A percentile compares a stretch with the other conserved stretches of the same genome.
phyloP scores from a whole-genome alignment of 1,284 basidiomycete species.

The Cutaneotrichosporon sp. region DNA sequence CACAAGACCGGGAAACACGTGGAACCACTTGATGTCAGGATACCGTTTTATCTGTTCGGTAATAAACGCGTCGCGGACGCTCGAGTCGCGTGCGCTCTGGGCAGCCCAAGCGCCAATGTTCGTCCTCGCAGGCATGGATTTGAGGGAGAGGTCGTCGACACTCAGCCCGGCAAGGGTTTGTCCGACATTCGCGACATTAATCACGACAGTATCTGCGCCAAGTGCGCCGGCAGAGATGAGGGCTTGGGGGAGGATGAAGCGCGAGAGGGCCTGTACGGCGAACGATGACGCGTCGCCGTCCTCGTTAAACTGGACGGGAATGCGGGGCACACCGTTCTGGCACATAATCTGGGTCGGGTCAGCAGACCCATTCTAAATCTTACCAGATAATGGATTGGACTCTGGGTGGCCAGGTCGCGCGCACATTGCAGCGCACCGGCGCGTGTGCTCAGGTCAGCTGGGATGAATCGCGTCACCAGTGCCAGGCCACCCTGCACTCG shows the following conservation, averaged over 20 bases:
- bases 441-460: neutral
- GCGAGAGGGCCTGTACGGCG: conserved; percentile 3
- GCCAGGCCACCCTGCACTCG: neutral
- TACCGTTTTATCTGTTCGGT: neutral
- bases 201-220: neutral
- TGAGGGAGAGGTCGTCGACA: conserved; percentile 3
- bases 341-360: neutral
- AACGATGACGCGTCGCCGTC: neutral
- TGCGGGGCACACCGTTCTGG: neutral
- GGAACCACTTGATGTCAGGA: neutral
- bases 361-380: neutral
- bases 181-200: neutral
- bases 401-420: neutral
- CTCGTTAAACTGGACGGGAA: neutral
- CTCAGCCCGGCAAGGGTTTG: neutral
- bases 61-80: conserved; percentile 3
- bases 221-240: neutral
- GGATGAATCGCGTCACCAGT: neutral
- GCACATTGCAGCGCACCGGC: neutral
- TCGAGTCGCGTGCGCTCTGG: neutral
- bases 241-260: neutral
- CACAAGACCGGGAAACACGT: neutral
- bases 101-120: neutral
- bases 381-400: neutral
- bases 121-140: neutral